Percentiles rank a stretch among this genome's conserved stretches.
These are phyloP conservation scores for Entomortierella parvispora DNA, from an alignment of 192 early-diverging fungal species.

Conservation along the genomic window DNA sequence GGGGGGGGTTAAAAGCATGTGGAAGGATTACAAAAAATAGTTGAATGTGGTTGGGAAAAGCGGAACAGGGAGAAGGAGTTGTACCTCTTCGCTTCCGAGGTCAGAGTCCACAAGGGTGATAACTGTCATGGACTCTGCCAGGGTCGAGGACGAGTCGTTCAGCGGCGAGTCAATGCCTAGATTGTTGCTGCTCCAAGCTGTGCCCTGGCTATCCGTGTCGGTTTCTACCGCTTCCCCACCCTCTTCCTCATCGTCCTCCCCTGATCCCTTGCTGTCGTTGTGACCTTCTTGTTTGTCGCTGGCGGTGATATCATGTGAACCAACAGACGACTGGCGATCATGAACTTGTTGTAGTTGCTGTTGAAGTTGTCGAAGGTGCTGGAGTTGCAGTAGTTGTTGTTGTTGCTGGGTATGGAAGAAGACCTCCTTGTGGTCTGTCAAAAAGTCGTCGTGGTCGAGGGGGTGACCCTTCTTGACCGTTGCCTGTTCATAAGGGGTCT, in stretches of 20 bases:
- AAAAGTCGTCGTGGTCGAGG: slow-evolving; percentile 27
- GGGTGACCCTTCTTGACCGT: background rate
- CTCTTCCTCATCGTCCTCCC: background rate
- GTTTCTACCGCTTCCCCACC: slow-evolving; percentile 12
- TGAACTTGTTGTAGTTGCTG: background rate
- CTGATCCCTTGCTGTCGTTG: background rate
- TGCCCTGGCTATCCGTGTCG: slow-evolving; percentile 25
- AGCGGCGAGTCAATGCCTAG: slow-evolving; percentile 34
- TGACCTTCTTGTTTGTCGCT: background rate
- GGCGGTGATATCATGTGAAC: too few species aligned
- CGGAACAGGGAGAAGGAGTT: background rate
- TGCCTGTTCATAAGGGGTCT: background rate
- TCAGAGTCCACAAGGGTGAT: slow-evolving; percentile 13
- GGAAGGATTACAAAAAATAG: too few species aligned
- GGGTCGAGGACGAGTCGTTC: slow-evolving; percentile 35
- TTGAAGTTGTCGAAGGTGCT: slow-evolving; percentile 11
- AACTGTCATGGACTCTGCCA: slow-evolving; percentile 15
- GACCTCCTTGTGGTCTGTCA: slow-evolving; percentile 29
- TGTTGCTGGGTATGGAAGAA: slow-evolving; percentile 20
- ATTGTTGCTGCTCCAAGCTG: slow-evolving; percentile 16
- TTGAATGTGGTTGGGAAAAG: too few species aligned
- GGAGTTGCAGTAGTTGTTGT: slow-evolving; percentile 15
- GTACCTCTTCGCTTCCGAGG: slow-evolving; percentile 17
- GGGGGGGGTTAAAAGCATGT: too few species aligned
- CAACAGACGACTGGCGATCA: background rate